Evolutionary conservation across 2,329 filamentous ascomycete species (phyloP).

Genomic region (Scytalidium lignicola): DNA sequence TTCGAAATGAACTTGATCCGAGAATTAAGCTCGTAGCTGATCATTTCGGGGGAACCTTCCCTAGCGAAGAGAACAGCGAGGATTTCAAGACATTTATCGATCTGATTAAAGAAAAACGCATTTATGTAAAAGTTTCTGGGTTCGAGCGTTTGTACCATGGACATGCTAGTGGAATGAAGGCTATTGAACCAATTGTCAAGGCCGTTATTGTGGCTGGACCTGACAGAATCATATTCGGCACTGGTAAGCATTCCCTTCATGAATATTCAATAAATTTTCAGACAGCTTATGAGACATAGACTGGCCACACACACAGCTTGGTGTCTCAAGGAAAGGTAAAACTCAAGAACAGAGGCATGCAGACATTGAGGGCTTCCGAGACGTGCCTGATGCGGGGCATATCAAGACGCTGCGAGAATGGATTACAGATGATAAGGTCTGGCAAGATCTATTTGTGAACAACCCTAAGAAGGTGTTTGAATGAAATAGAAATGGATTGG

Average conservation of each 20-base stretch:
- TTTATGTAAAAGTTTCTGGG: conserved; percentile 21
- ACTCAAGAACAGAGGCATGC: conserved; percentile 15
- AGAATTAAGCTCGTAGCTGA: conserved; percentile 20
- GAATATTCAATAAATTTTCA: no score
- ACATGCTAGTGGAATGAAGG: conserved; percentile 11
- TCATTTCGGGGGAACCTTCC: conserved; percentile 19
- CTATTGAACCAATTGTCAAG: conserved; percentile 14
- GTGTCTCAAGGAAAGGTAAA: conserved; percentile 15
- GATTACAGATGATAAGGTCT: conserved; percentile 16
- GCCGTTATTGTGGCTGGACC: conserved; percentile 14
- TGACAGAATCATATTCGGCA: conserved; percentile 17
- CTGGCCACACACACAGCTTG: conserved; percentile 20
- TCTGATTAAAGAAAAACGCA: conserved; percentile 14
- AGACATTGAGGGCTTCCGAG: conserved; percentile 16
- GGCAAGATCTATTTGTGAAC: conserved; percentile 17
- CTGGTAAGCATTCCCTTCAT: conserved; percentile 1
- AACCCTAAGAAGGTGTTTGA: conserved; percentile 16
- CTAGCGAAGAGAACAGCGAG: conserved; percentile 15
- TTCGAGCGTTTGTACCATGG: conserved; percentile 21
- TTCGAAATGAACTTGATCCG: conserved; percentile 15
- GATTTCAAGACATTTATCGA: conserved; percentile 16
- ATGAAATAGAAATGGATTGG: conserved; percentile 1
- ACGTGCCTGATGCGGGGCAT: conserved; percentile 14
- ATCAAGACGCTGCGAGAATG: conserved; percentile 16
- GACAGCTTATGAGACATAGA: no score